phyloP scores from a whole-genome alignment of 1,139 yeast species.

The Insectozyma bohioensis region DNA sequence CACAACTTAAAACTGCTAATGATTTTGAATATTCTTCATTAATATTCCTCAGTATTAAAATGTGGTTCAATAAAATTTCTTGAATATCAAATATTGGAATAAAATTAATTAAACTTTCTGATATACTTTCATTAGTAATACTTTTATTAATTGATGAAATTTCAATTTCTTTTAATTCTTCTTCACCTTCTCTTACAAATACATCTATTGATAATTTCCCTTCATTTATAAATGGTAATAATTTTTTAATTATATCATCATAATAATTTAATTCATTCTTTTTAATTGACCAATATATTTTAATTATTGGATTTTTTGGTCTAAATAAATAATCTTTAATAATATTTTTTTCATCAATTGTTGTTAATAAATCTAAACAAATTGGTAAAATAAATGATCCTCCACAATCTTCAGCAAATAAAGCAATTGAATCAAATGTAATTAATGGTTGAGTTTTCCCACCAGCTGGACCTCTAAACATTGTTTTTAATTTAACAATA shows the following conservation, averaged over 20 bases:
- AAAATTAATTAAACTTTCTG: too few species aligned
- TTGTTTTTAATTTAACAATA: slow-evolving; percentile 26
- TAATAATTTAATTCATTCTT: slow-evolving; percentile 33
- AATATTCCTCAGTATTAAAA: too few species aligned
- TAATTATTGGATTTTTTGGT: slow-evolving; percentile 27
- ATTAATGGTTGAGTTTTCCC: slow-evolving; percentile 41
- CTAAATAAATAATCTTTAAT: slow-evolving; percentile 33
- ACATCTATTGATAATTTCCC: slow-evolving; percentile 24
- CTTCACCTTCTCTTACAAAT: slow-evolving; percentile 12
- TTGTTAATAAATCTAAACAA: slow-evolving; percentile 36
- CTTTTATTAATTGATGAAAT: neutral
- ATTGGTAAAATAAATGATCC: slow-evolving; percentile 48
- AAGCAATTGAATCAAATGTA: slow-evolving; percentile 40
- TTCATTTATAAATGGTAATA: slow-evolving; percentile 22
- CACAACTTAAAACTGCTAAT: slow-evolving; percentile 40
- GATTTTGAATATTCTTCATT: slow-evolving; percentile 16
- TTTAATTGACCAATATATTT: slow-evolving; percentile 37
- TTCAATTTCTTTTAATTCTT: slow-evolving; percentile 2
- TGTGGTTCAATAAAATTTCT: too few species aligned
- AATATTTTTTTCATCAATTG: slow-evolving; percentile 24
- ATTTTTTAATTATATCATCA: slow-evolving; percentile 29
- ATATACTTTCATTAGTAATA: neutral
- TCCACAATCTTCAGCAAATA: slow-evolving; percentile 48
- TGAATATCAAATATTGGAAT: neutral
- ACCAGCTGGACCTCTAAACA: slow-evolving; percentile 47